Evolutionary conservation across 352 stramenopile species (phyloP).

Genomic region (Globisporangium polare): DNA sequence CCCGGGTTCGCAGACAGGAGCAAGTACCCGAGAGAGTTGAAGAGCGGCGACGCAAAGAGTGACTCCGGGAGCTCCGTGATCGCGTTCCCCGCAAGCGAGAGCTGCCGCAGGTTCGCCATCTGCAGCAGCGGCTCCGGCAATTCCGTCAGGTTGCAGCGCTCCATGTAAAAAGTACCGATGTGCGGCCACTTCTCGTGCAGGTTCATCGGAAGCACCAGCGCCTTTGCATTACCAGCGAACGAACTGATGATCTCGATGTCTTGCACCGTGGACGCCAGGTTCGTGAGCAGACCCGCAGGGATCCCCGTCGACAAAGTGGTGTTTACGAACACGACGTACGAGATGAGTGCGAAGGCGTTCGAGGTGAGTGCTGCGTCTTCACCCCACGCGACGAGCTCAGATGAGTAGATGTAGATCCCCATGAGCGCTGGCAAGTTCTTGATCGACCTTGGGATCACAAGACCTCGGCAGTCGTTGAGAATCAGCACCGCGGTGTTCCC

Average conservation of each 20-base stretch:
- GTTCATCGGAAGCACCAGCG: neutral
- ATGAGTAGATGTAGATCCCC: constrained; percentile 6
- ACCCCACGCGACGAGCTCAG: neutral
- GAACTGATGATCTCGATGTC: constrained; percentile 12
- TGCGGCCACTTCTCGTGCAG: constrained; percentile 2
- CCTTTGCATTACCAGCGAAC: neutral
- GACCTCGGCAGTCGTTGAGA: neutral
- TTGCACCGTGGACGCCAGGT: constrained; percentile 9
- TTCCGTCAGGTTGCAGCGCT: constrained; percentile 1
- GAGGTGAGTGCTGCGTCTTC: constrained; percentile 9
- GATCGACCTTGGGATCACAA: constrained; percentile 5
- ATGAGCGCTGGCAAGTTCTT: constrained; percentile 2
- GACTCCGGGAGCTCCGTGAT: neutral
- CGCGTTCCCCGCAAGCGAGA: constrained; percentile 7
- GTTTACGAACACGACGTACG: constrained; percentile 11
- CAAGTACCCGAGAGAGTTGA: constrained; percentile 2
- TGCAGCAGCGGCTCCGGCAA: neutral
- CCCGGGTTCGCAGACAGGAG: constrained; percentile 1
- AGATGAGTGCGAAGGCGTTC: constrained; percentile 3
- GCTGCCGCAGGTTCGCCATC: neutral
- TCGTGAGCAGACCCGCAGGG: constrained; percentile 3
- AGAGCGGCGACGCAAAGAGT: constrained; percentile 1
- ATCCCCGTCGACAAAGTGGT: neutral
- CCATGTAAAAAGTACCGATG: neutral
- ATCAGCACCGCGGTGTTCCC: neutral